Evolutionary conservation across 2,329 filamentous ascomycete species (phyloP), one percentile per base, ranked within the genome.

Genomic region (Lizonia empirigonia): DNA sequence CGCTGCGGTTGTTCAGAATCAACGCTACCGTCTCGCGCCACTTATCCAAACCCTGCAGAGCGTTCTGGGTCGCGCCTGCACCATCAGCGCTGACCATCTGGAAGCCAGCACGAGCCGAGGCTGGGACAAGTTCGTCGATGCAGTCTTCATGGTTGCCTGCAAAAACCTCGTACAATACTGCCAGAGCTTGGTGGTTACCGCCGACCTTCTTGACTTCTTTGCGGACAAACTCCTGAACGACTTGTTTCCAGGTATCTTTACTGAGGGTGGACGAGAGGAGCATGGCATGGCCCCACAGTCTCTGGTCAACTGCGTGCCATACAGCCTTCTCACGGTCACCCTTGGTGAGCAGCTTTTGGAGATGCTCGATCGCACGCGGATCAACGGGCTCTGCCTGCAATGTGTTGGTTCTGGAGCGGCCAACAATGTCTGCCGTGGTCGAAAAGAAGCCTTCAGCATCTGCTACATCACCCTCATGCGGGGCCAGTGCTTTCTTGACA

Each of bases 201-300:
- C 89, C 86, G 3, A 87, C 78, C 44, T 87, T 87, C 70, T 94
- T 95, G 47, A 99, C 90, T 71, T 99, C 94, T 65, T 95, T 92
- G 60, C 91, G 88, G 15, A 99, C 88, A 66, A 99, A 99, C 66
- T 99, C 94, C 65, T 96, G 91, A 0, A 91, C 85, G 20, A 99
- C 92, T 69, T 95, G 90, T 71, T 91, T 95, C 83, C 95, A 97
- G 2, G 95, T 79, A 5, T 81, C 77, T 35, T 78, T 80, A 18
- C 90, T 89, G 38, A 89, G 79, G 1, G 90, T 94, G 6, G 75
- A 96, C 72, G 94, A 88, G 27, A 99, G 87, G 16, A 99, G 80
- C 82, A 99, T 89, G 3, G 94, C 95, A 72, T 99, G 95, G 2
- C 91, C 94, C 95, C 95, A 99, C 2, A 99, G 78, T 39, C 92